These are phyloP conservation scores for Clarkia xantiana DNA, from an alignment of 345 rosid species.

Conservation along the genomic window DNA sequence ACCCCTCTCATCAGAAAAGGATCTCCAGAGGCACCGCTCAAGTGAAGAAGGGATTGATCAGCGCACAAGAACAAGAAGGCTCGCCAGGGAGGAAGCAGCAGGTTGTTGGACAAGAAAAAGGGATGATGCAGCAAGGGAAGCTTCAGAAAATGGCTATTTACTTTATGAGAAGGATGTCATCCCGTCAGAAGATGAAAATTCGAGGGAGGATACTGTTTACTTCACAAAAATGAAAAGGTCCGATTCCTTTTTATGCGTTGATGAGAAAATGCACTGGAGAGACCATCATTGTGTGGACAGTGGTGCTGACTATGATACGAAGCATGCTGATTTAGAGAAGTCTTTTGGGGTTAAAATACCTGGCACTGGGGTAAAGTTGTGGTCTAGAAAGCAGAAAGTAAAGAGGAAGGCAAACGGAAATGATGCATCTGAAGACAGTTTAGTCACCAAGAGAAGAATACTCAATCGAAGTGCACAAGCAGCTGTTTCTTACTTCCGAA, in stretches of 20 bases:
- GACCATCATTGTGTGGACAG: slow-evolving; percentile 77
- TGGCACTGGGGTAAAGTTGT: slow-evolving; percentile 55
- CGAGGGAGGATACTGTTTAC: slow-evolving; percentile 22
- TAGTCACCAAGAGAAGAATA: slow-evolving; percentile 55
- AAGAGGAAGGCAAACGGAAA: slow-evolving; percentile 50
- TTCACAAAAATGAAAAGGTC: slow-evolving; percentile 23
- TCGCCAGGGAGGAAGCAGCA: slow-evolving; percentile 63
- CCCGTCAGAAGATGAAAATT: slow-evolving; percentile 24
- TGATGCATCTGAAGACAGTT: slow-evolving; percentile 25
- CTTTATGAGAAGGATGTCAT: slow-evolving; percentile 30
- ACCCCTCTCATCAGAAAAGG: slow-evolving; percentile 55
- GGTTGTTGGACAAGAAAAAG: slow-evolving; percentile 39
- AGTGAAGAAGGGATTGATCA: slow-evolving; percentile 88
- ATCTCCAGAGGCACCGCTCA: slow-evolving; percentile 44
- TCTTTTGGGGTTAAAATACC: slow-evolving; percentile 78
- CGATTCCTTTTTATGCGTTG: slow-evolving; percentile 43
- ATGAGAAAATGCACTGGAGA: slow-evolving; percentile 62
- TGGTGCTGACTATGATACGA: slow-evolving; percentile 62
- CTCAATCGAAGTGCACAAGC: slow-evolving; percentile 70
- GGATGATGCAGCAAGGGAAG: slow-evolving; percentile 58
- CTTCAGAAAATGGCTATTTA: slow-evolving; percentile 69
- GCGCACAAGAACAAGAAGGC: slow-evolving; percentile 72
- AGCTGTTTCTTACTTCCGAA: slow-evolving; percentile 49
- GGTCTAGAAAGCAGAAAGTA: slow-evolving; percentile 44
- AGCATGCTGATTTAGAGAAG: slow-evolving; percentile 85